Conservation (phyloP, 2,329 filamentous ascomycete species). For the Ophiostoma sp. region DNA sequence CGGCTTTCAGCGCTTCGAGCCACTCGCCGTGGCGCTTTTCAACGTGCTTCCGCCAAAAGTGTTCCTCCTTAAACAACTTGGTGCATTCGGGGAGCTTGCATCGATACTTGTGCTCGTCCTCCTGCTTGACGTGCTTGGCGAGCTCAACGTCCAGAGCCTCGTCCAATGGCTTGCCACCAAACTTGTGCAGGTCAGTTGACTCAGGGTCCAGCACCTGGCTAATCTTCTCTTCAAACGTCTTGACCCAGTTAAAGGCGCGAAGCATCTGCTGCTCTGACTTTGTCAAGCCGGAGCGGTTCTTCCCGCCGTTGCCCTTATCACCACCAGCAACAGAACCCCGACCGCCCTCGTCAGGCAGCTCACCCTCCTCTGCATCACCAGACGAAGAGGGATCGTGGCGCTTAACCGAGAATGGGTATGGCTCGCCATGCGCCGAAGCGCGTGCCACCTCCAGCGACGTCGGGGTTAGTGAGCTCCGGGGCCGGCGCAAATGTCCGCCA, state of each 20-base stretch:
- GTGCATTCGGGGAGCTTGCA: slow-evolving; percentile 96
- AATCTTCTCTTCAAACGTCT: slow-evolving; percentile 96
- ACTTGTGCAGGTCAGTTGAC: slow-evolving; percentile 80
- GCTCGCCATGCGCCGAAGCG: slow-evolving; percentile 78
- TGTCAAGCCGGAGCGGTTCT: slow-evolving; percentile 65
- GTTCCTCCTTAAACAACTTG: slow-evolving; percentile 94
- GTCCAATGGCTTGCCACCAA: slow-evolving; percentile 83
- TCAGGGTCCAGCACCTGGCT: slow-evolving; percentile 90
- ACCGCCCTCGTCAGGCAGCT: slow-evolving; percentile 63
- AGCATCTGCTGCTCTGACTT: slow-evolving; percentile 91
- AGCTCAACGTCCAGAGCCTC: slow-evolving; percentile 87
- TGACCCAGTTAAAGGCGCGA: slow-evolving; percentile 97
- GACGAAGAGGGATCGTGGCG: slow-evolving; percentile 56
- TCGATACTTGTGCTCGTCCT: slow-evolving; percentile 94
- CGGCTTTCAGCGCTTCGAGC: slow-evolving; percentile 74
- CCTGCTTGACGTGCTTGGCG: slow-evolving; percentile 86
- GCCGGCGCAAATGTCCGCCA: slow-evolving; percentile 92
- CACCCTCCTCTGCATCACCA: slow-evolving; percentile 58
- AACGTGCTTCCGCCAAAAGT: slow-evolving; percentile 97
- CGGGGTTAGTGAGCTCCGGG: slow-evolving; percentile 79
- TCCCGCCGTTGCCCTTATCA: background rate
- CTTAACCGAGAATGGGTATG: slow-evolving; percentile 70
- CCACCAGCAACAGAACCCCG: slow-evolving; percentile 42
- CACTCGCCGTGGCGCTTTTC: slow-evolving; percentile 94
- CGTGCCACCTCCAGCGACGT: slow-evolving; percentile 81